Base-by-base conservation (phyloP, 768 basidiomycete species). In the Rickenella mellea region DNA sequence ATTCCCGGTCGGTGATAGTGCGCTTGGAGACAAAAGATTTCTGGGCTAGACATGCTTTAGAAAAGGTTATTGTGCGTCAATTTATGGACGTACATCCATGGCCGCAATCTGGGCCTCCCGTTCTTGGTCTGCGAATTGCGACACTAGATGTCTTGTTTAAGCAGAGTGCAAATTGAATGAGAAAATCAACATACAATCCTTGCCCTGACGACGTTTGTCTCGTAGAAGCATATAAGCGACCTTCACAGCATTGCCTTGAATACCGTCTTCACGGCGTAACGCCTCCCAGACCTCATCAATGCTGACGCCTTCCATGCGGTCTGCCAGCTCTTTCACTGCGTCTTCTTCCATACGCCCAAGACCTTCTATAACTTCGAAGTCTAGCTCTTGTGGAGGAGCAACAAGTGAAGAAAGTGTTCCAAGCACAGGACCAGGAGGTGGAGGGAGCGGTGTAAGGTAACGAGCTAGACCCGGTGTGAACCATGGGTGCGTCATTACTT, bases 151-250 rank as follows among this genome's bases (percentile, higher is more conserved):
- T n/a, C 35, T 33, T 35, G 12, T n/a, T 17, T 17, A 36, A 33
- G 7, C 31, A 10, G 8, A 38, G 12, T 29, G 22, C 46, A 40
- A 37, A 20, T 43, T 5, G 27, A 6, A 38, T 15, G 27, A 39
- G n/a, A 4, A 6, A 14, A 10, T 27, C 24, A 2, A 71, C 90
- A 71, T 53, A 94, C 92, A 64, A 57, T 91, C 89, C 59, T 83
- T 76, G 5, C 90, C 80, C 41, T 85, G 71, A 28, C 91, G 67
- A 51, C 80, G 70, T 65, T 92, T 92, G 55, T 99, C 94, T 43
- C 90, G 70, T 33, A 96, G 68, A 4, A 99, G 69, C 76, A 92
- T 80, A 61, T 98, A 99, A 0, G 94, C 92, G 6, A 99, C 92
- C 63, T 96, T 93, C 57, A 98, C 83, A 41, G 89, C 82, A 57